These are phyloP conservation scores for Sordariomycetes sp. DNA, from an alignment of 2,329 filamentous ascomycete genomes.

Conservation along the genomic window DNA sequence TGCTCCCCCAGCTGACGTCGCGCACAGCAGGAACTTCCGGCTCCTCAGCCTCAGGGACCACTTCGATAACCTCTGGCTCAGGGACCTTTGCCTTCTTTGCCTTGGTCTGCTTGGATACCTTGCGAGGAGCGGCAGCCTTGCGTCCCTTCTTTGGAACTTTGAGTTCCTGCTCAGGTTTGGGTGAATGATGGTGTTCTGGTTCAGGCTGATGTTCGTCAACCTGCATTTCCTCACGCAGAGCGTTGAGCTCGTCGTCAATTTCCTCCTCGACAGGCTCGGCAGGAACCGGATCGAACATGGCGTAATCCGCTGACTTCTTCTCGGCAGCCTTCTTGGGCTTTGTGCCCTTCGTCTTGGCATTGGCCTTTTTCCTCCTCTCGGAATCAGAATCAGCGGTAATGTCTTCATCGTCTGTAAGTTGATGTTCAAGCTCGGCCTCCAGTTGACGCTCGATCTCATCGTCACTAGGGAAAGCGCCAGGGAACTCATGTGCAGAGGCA, in stretches of 20 bases:
- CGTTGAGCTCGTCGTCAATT: slow-evolving; percentile 40
- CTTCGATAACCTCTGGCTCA: slow-evolving; percentile 13
- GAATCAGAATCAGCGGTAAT: slow-evolving; percentile 35
- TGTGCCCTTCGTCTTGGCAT: slow-evolving; percentile 14
- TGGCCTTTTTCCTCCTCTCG: slow-evolving; percentile 21
- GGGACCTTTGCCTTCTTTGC: slow-evolving; percentile 31
- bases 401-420: slow-evolving; percentile 43
- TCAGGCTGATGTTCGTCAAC: slow-evolving; percentile 15
- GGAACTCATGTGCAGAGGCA: slow-evolving; percentile 31
- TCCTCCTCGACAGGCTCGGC: slow-evolving; percentile 34
- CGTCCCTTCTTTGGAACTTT: slow-evolving; percentile 44
- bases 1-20: slow-evolving; percentile 30
- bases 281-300: slow-evolving; percentile 43
- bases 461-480: slow-evolving; percentile 43
- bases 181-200: slow-evolving; percentile 8
- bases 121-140: slow-evolving; percentile 40
- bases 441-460: slow-evolving; percentile 58
- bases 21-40: slow-evolving; percentile 13
- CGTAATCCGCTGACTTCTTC: slow-evolving; percentile 28
- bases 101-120: slow-evolving; percentile 42
- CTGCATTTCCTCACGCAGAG: slow-evolving; percentile 40
- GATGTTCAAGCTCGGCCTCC: slow-evolving; percentile 53
- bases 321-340: slow-evolving; percentile 17
- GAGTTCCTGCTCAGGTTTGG: slow-evolving; percentile 22
- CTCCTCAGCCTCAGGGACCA: slow-evolving; percentile 8